Conservation (phyloP, 345 rosid genomes). For the Euphorbia pulcherrima region DNA sequence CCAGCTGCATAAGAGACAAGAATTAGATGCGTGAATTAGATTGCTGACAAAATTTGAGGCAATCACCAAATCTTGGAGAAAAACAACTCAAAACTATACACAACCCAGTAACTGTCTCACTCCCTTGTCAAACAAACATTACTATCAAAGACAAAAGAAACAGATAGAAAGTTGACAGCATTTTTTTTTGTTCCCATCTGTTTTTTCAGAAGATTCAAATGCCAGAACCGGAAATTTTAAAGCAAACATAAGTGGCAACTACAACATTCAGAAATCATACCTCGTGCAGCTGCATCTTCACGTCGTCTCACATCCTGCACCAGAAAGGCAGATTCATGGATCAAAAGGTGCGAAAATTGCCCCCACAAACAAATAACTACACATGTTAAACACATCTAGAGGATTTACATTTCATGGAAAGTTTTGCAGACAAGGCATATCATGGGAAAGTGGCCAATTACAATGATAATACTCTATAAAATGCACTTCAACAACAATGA, state of each 20-base stretch:
- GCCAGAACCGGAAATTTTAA: not conserved
- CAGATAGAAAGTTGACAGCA: not conserved
- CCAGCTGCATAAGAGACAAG: slow-evolving; percentile 27
- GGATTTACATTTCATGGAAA: not conserved
- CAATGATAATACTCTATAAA: not conserved
- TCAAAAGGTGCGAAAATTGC: not conserved
- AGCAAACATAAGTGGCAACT: not conserved
- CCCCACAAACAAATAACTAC: not conserved
- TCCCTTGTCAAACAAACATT: not conserved
- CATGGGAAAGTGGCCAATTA: not conserved
- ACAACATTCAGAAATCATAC: slow-evolving; percentile 14
- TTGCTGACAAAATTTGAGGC: not conserved
- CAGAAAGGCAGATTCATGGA: slow-evolving; percentile 3
- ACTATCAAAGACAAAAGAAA: not conserved
- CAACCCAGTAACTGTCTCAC: not conserved
- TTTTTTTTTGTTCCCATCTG: not conserved
- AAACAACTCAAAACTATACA: not conserved
- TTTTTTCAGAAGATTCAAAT: not conserved
- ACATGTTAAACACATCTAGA: not conserved
- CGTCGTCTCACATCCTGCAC: slow-evolving; percentile 28
- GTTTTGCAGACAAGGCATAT: not conserved
- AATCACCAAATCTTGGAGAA: not conserved
- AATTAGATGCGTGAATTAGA: not conserved
- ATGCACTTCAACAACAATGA: not conserved
- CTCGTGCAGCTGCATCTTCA: slow-evolving; percentile 36